Base-by-base conservation (phyloP, 192 early-diverging fungal species). In the Linnemannia hyalina region DNA sequence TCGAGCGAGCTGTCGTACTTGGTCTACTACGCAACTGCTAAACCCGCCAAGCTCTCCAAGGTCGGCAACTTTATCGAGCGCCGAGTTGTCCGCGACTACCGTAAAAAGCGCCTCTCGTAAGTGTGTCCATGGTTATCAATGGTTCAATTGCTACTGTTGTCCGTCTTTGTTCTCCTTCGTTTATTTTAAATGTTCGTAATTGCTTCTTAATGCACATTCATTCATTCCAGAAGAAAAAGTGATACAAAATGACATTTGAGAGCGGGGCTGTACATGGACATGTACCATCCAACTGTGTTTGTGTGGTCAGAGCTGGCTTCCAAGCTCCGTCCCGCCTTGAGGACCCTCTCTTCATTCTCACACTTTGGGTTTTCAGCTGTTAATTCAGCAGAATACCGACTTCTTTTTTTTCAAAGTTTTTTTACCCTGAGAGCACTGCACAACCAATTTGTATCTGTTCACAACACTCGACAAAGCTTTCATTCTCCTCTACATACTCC, bases 1-100 rank as follows among this genome's bases (percentile, higher is more conserved):
- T 91, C 94, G 47, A 94, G 92, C 76, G 93, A 96, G 83, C 93
- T 99, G 9, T 97, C 97, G 6, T 95, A 96, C 73, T 90, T 99
- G 68, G 90, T 96, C 10, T 98, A 95, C 88, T 99, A 99, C 81
- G 94, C 95, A 32, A 93, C 92, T 55, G 93, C 95, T 57, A 95
- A 96, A 79, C 97, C 97, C 3, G 95, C 94, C 26, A 99, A 99
- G 88, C 91, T 98, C 70, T 90, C 94, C 75, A 99, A 99, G 85
- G 96, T 98, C 42, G 97, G 97, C 74, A 88, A 84, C 7, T 97
- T 93, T 82, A 88, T 99, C 36, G 95, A 96, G 65, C 93, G 92
- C 76, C 92, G 94, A 77, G 91, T 93, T 5, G 82, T 90, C 46
- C 85, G 88, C 52, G 97, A 99, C 74, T 85, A 94, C 54, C 83